These are phyloP conservation scores for Phytophthora pisi DNA, from an alignment of 352 stramenopile genomes.

Conservation along the genomic window DNA sequence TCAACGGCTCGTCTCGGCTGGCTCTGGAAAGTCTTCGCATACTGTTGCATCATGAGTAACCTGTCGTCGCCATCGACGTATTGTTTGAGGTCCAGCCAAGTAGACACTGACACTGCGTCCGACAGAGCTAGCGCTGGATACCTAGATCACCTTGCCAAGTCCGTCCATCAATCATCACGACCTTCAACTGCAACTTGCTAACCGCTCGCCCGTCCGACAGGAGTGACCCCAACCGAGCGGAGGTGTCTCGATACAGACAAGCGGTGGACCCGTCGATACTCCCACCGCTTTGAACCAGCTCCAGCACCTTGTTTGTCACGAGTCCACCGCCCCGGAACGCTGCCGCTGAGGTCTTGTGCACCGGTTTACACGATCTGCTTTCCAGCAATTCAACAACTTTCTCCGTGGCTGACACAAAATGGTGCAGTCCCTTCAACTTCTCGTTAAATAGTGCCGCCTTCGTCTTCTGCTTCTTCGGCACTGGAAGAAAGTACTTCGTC, in stretches of 20 bases:
- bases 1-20: too few relatives aligned
- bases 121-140: neutral
- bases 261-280: neutral
- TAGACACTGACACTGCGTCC: neutral
- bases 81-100: neutral
- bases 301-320: neutral
- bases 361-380: neutral
- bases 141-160: neutral
- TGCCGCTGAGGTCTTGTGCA: neutral
- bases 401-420: neutral
- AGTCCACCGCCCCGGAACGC: neutral
- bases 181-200: neutral
- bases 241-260: neutral
- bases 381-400: neutral
- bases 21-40: neutral
- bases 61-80: neutral
- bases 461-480: neutral
- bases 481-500: neutral
- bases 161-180: neutral
- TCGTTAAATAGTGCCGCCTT: neutral
- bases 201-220: neutral
- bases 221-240: neutral
- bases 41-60: neutral
- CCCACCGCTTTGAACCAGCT: neutral
- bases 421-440: neutral